Base-by-base conservation (phyloP, 108 stramenopile species). In the Cyclotella baltica region DNA sequence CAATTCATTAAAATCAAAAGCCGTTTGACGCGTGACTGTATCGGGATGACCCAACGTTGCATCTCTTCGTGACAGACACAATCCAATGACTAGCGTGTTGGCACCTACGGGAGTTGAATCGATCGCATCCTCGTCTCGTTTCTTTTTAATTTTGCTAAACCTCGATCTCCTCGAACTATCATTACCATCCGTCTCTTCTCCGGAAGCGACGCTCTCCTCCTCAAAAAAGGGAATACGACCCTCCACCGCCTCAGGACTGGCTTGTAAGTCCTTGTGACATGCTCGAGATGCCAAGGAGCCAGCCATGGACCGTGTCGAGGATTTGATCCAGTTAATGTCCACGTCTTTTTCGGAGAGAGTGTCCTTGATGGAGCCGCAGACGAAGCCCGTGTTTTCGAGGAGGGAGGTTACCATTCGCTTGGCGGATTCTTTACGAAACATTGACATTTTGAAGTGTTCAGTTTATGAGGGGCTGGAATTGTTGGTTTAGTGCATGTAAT, bases 1-100 rank as follows among this genome's bases (percentile, higher is more conserved):
- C 67, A 96, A 58, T 67, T 96, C 95, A 70, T 96, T 96, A 67
- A 96, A 96, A 77, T 96, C 92, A 82, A 91, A 96, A 19, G 91
- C 91, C 40, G 91, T 92, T 74, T 96, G 95, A 56, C 95, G 78
- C 48, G 95, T 96, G 33, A 96, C 90, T 3, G 95, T 93, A 64
- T 88, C 89, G 9, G 90, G 87, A 83, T 96, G 92, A 25, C 95
- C 95, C 3, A 88, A 64, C 46, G 62, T 66, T 2, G 85, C 69
- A 74, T 86, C 69, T 51, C 85, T 67, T 70, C 92, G 87, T 74
- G 89, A 90, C 47, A 96, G 65, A 56, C 86, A 84, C 51, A 96
- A 72, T 13, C 91, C 95, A 80, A 96, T 90, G 5, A 92, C 92
- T 16, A 96, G 83, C 0, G 72, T 80, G 43, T 85, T 27, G 62